These are phyloP conservation scores for Calonectria pseudoturangicola DNA, from an alignment of 2,329 filamentous ascomycete species.

Conservation along the genomic window DNA sequence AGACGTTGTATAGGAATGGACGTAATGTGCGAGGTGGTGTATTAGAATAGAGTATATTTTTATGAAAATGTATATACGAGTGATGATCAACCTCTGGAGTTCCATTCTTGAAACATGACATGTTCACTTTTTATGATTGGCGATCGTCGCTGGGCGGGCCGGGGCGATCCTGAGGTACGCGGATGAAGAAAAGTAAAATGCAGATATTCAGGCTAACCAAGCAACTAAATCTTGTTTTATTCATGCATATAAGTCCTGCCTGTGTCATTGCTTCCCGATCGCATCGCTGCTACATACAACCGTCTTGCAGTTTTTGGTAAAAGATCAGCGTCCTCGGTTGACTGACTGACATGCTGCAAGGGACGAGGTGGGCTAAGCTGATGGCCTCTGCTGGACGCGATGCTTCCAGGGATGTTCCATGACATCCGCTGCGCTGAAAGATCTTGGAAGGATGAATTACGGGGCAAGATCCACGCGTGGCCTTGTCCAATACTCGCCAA, in stretches of 20 bases:
- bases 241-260: no score
- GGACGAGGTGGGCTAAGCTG: no score
- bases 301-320: background rate
- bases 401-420: background rate
- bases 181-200: no score
- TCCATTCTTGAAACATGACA: no score
- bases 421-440: constrained; percentile 2
- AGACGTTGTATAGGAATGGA: constrained; percentile 21
- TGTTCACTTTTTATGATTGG: background rate
- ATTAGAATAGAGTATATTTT: constrained; percentile 5
- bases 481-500: no score
- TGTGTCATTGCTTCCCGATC: background rate
- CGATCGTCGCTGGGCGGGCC: background rate
- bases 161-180: no score
- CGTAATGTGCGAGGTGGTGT: background rate
- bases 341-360: no score
- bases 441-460: constrained; percentile 15
- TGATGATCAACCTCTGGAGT: background rate
- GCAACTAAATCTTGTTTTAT: no score
- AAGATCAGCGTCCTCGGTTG: background rate
- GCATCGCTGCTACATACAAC: no score
- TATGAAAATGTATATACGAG: constrained; percentile 11
- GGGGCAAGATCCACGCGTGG: constrained; percentile 3
- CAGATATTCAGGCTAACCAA: no score
- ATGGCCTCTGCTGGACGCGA: background rate